Conservation (phyloP, 2,329 filamentous ascomycete species). For the Penicillium sp. region DNA sequence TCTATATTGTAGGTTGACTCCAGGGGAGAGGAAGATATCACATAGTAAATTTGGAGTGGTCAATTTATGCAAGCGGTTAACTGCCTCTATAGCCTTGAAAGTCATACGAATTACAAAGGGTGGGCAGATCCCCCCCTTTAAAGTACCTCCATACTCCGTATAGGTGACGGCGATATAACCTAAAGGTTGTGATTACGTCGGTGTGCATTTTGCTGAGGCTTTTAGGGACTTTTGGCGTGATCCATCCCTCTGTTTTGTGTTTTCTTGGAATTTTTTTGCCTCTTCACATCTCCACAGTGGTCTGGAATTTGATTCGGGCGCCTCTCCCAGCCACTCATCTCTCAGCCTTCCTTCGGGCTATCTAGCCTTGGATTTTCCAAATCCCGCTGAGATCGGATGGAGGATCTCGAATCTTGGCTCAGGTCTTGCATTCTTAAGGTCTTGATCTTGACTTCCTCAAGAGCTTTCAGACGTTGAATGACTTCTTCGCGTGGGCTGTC, state of each 20-base stretch:
- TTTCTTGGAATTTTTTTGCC: not conserved
- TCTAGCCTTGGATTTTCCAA: not conserved
- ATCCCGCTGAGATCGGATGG: not conserved
- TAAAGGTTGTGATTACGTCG: not conserved
- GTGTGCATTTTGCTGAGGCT: not conserved
- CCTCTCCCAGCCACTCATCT: slow-evolving; percentile 19
- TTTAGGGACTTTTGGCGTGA: not conserved
- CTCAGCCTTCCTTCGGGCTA: not conserved
- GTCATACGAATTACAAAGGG: too few relatives aligned
- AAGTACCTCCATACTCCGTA: not conserved
- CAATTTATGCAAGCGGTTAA: too few relatives aligned
- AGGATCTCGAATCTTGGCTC: not conserved
- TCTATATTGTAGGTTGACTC: too few relatives aligned
- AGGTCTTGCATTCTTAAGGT: not conserved
- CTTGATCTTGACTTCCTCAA: not conserved
- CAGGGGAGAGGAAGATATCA: too few relatives aligned
- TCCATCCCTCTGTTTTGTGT: not conserved
- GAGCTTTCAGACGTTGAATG: not conserved
- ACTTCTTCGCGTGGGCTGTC: slow-evolving; percentile 2
- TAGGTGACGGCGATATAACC: not conserved
- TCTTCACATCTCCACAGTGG: slow-evolving; percentile 8
- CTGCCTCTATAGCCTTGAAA: too few relatives aligned
- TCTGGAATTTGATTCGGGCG: slow-evolving; percentile 8
- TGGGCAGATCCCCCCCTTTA: too few relatives aligned
- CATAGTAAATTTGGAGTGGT: too few relatives aligned